Evolutionary conservation across 495 filamentous ascomycete species (phyloP), one percentile per base, ranked within the genome.

Genomic region (Bacidia gigantensis): DNA sequence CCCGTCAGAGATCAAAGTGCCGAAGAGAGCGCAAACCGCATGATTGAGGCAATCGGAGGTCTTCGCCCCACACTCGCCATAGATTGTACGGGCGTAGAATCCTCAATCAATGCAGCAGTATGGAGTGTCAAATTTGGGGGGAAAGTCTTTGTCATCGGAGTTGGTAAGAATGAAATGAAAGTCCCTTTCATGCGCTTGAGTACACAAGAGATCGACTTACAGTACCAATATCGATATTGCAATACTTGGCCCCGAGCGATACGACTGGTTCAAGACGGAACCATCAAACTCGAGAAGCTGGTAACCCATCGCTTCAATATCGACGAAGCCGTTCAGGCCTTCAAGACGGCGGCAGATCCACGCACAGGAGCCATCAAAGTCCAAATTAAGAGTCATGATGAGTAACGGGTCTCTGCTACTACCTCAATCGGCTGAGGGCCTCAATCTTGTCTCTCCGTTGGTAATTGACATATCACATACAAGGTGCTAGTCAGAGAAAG

Each of bases 181-280:
- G 83, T 95, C 56, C 89, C 89, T 35, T 96, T 95, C 68, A 94
- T 94, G 87, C 74, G 87, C 56, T 72, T 86, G 26, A 89, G 83
- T 61, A 90, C 87, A 12, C 77, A 86, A 60, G 90, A 97, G 70
- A 81, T 97, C 60, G 90, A 95, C 65, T 68, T 97, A 51, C 84
- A 89, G 70, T 93, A 94, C 69, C 90, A 95, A 73, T 95, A 97
- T 70, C 79, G 90, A 50, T 95, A 95, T 71, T 76, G 73, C 70
- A 97, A 95, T 72, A 94, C 86, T 44, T 97, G 90, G 90, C 90
- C 90, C 45, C 74, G 84, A 48, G 90, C 90, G 41, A 95, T 97
- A 54, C 79, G 89, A 46, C 71, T 97, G 46, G 76, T 95, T 17
- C 78, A 84, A 70, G 86, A 82, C 60, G 85, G 85, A 11, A 75